Base-by-base conservation (phyloP, 2,329 filamentous ascomycete genomes). In the Blastomyces percursus region DNA sequence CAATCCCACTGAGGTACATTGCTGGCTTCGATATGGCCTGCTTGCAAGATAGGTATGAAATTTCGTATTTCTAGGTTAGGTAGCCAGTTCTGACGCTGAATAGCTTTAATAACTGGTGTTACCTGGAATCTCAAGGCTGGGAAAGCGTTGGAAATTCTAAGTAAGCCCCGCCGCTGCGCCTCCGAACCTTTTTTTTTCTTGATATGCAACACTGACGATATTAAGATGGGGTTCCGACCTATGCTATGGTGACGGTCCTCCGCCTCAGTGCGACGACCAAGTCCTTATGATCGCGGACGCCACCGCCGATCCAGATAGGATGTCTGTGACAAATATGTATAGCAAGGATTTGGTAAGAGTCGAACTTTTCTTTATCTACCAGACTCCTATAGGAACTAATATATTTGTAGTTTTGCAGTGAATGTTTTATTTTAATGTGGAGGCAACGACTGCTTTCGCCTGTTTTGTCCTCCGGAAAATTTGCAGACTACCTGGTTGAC, bases 401-500 rank as follows among this genome's bases (percentile, higher is more conserved):
- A 27, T 46, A 52, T 48, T 3, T 51, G 24, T 62, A 67, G 66
- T 67, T 66, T 51, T 67, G 66, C 46, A 66, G 64, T 61, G 66
- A 67, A 60, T 67, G 66, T 46, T 67, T 67, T 44, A 56, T 67
- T 12, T 59, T 65, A 46, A 61, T 67, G 7, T 67, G 66, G 66
- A 66, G 61, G 35, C 66, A 67, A 46, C 58, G 64, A 14, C 56
- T 67, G 24, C 63, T 65, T 51, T 66, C 64, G 1, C 64, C 66
- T 21, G 50, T 62, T 12, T 62, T 66, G 38, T 62, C 64, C 46
- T 59, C 65, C 11, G 64, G 63, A 6, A 64, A 65, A 24, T 61
- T 66, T 21, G 63, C 59, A 14, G 63, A 67, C 38, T 64, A 66
- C n/a, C 62, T 67, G 24, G 59, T 64, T 55, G 61, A 65, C n/a